A percentile compares a stretch with the other conserved stretches of the same genome.
phyloP scores from a whole-genome alignment of 2,329 filamentous ascomycete species.

The Arthrinium phaeospermum region DNA sequence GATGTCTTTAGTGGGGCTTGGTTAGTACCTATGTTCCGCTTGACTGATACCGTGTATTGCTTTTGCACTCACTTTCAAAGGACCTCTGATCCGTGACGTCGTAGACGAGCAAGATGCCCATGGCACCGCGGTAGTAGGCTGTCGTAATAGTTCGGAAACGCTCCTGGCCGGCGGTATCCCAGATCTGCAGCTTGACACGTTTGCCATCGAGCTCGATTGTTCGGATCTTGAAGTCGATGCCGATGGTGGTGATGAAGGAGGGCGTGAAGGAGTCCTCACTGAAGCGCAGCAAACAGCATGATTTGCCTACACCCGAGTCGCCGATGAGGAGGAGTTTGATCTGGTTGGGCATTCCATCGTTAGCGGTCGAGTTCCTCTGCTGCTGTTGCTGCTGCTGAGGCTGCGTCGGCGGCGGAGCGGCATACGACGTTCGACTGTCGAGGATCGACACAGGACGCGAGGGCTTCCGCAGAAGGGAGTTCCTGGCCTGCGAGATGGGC shows the following conservation, averaged over 20 bases:
- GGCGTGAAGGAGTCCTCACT: slow-evolving; percentile 98
- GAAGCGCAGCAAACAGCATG: slow-evolving; percentile 94
- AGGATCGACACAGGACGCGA: not conserved
- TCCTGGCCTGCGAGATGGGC: slow-evolving; percentile 5
- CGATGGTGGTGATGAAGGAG: slow-evolving; percentile 98
- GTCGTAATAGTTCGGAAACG: slow-evolving; percentile 99
- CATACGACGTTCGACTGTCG: slow-evolving; percentile 6
- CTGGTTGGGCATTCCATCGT: slow-evolving; percentile 50
- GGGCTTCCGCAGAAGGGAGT: not conserved
- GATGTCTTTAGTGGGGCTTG: slow-evolving; percentile 70
- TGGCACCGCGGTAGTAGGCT: slow-evolving; percentile 96
- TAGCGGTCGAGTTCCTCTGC: slow-evolving; percentile 21
- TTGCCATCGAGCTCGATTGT: slow-evolving; percentile 99
- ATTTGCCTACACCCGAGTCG: slow-evolving; percentile 96
- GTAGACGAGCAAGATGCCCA: slow-evolving; percentile 97
- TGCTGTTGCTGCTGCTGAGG: not conserved
- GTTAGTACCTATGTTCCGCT: slow-evolving; percentile 28
- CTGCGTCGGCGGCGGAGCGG: slow-evolving; percentile 4
- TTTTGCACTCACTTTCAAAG: slow-evolving; percentile 76
- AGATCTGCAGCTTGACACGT: slow-evolving; percentile 98
- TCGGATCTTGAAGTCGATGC: slow-evolving; percentile 99
- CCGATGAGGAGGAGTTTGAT: slow-evolving; percentile 97
- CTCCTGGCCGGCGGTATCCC: slow-evolving; percentile 98
- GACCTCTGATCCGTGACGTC: slow-evolving; percentile 97
- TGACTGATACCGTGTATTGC: not conserved